These are phyloP conservation scores for Periconia sp. DNA, from an alignment of 2,329 filamentous ascomycete species.

Conservation along the genomic window DNA sequence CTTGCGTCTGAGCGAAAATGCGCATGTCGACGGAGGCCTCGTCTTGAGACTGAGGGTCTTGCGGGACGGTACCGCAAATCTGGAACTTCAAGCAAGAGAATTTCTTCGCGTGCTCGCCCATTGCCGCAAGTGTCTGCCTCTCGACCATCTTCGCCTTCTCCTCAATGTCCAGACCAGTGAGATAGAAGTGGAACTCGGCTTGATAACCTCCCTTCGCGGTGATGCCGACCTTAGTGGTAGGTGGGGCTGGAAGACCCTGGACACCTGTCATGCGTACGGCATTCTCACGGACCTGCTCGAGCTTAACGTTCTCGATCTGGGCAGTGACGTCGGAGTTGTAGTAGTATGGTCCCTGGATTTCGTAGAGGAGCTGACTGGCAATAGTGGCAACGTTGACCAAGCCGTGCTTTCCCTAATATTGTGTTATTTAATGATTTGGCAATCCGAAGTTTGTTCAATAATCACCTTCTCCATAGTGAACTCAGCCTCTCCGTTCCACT, in stretches of 20 bases:
- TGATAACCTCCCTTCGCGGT: conserved; percentile 54
- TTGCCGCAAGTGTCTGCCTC: conserved; percentile 33
- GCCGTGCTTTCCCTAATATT: conserved; percentile 35
- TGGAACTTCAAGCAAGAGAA: conserved; percentile 50
- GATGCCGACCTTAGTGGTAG: conserved; percentile 51
- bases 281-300: conserved; percentile 35
- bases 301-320: conserved; percentile 38
- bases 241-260: conserved; percentile 29
- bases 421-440: too few species aligned
- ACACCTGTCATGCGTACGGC: conserved; percentile 42
- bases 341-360: conserved; percentile 51
- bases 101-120: conserved; percentile 44
- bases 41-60: conserved; percentile 28
- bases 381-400: conserved; percentile 41
- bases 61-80: conserved; percentile 24
- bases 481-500: conserved; percentile 48
- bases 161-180: conserved; percentile 52
- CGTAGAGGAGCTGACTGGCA: conserved; percentile 48
- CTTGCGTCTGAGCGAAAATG: conserved; percentile 29
- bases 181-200: conserved; percentile 53
- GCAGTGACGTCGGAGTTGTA: conserved; percentile 51
- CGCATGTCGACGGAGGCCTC: conserved; percentile 33
- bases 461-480: conserved; percentile 31
- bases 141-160: conserved; percentile 54
- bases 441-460: too few species aligned